Base-by-base conservation (phyloP, 208 protist species). In the Crithidia fasciculata region DNA sequence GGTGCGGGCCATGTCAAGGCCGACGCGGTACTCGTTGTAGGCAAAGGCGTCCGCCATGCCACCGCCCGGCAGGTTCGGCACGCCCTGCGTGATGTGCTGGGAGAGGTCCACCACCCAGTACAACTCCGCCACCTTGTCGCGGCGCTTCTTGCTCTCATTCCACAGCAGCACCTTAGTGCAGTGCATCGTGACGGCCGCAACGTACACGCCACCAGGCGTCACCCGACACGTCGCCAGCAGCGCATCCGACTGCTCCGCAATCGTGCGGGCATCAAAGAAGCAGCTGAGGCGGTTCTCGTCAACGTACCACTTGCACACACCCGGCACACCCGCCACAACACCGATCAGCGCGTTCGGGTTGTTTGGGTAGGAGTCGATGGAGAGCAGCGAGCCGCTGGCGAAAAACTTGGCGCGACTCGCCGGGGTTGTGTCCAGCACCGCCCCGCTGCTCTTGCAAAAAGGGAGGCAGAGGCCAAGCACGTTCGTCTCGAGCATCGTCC, bases 291-390 rank as follows among this genome's bases (percentile, higher is more conserved):
- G 78, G 47, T 72, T 85, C 53, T 93, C 88, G n/a, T 88, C 91
- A 28, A 95, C 49, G 78, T 89, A 89, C 91, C 88, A 95, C 75
- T 94, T 93, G 72, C 80, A 87, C 56, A 95, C 88, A 4, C 91
- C 91, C 18, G 83, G 72, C 19, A 91, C 83, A 2, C 88, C 88
- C 0, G 77, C 85, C 53, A 95, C 79, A 12, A 94, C 87, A 41
- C 81, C 87, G 53, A 95, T 72, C 62, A 91, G 85, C 16, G 78
- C 78, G 79, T 95, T 94, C 15, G 91, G 88, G 80, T 89, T 94
- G 39, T 78, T 87, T 13, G 86, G 83, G 69, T 89, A 86, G 36
- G 86, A 92, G 71, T 95, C 88, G 37, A 95, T 85, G 9, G 82
- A 83, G n/a, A 90, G 63, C 44, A 95, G 55, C 15, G 83, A 87